Evolutionary conservation across 768 basidiomycete genomes (phyloP), one percentile per base, ranked within the genome.

Genomic region (Leccinum boreale): DNA sequence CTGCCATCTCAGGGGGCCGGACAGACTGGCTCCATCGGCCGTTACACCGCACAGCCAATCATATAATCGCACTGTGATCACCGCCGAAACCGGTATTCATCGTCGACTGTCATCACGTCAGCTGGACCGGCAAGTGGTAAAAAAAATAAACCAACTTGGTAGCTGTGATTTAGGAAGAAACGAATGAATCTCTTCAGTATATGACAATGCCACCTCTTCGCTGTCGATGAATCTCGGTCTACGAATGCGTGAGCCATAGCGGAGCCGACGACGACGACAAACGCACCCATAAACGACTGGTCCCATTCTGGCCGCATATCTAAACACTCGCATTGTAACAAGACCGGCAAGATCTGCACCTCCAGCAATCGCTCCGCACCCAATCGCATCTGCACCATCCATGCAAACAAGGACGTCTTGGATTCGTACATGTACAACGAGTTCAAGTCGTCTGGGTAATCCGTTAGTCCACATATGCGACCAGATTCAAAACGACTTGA

Each of bases 351-450:
- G 2, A 94, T 63, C 55, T 90, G 89, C 2, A 85, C 81, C 57
- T 94, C 92, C 6, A 97, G 71, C 23, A 98, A 74, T 45, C 86
- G 82, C 66, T 97, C 94, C 2, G 92, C 93, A 2, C 95, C 96
- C 57, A 80, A 75, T 47, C 89, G 80, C 3, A 85, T 90, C 68
- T 94, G 88, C 0, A 92, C 85, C 75, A 97, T 84, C 31, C 93
- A 83, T 24, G 89, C 82, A 58, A 98, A 85, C 60, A 97, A 76
- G 4, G 94, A 91, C 84, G 95, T 87, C 73, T 96, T 96, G 15
- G 94, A 85, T 69, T 98, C 96, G 65, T 94, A 98, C 15, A 98
- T 90, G 73, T 96, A 98, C 36, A 95, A 77, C 0, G 92, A 80
- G 65, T 96, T 94, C 29, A 98, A 74, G 58, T 94, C 91, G 62